Conservation (phyloP, 2,329 filamentous ascomycete genomes). For the Rhinocladiella similis region DNA sequence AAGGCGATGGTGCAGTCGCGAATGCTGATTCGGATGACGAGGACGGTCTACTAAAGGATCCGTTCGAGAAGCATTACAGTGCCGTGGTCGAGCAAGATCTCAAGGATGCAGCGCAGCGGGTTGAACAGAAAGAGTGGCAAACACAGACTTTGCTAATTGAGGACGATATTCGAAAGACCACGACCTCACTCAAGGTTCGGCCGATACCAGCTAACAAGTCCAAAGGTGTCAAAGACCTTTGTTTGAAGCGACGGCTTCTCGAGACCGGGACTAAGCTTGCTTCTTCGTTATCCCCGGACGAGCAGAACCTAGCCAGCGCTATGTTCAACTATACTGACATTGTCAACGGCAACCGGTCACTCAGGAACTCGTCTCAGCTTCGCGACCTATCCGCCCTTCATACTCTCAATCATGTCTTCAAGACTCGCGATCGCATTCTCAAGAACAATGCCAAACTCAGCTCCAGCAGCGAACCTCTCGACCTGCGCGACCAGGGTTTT, state of each 20-base stretch:
- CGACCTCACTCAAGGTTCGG: constrained; percentile 1
- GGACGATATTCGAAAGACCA: constrained; percentile 22
- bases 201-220: neutral
- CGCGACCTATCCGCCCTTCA: constrained; percentile 77
- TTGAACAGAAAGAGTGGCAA: constrained; percentile 51
- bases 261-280: constrained; percentile 53
- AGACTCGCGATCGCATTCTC: constrained; percentile 85
- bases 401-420: constrained; percentile 87
- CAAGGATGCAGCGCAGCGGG: constrained; percentile 52
- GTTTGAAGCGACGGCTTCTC: constrained; percentile 70
- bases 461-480: constrained; percentile 61
- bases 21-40: constrained; percentile 40
- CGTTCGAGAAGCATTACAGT: constrained; percentile 80
- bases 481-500: constrained; percentile 90
- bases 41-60: constrained; percentile 61
- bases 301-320: constrained; percentile 66
- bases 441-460: constrained; percentile 85
- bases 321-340: constrained; percentile 83
- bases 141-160: constrained; percentile 38
- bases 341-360: constrained; percentile 70
- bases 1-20: constrained; percentile 39
- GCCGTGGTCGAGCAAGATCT: constrained; percentile 56
- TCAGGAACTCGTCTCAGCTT: constrained; percentile 67
- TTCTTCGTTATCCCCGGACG: constrained; percentile 57
- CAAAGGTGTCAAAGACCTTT: constrained; percentile 14